A percentile compares a stretch with the other conserved stretches of the same genome.
These are phyloP conservation scores for Saccharomycopsis fibuligera DNA, from an alignment of 805 yeast species.

Conservation along the genomic window DNA sequence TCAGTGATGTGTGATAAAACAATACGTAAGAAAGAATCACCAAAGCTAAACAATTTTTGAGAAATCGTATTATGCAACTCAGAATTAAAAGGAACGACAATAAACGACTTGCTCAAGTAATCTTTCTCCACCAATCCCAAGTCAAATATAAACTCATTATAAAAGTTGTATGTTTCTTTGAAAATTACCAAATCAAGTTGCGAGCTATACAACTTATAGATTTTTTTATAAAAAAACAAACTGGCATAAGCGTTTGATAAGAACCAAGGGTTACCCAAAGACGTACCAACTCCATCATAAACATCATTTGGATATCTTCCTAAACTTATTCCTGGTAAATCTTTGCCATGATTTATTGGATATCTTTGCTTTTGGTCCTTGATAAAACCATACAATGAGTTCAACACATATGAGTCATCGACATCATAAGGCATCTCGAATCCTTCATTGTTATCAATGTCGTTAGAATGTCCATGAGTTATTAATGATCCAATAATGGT, in stretches of 20 bases:
- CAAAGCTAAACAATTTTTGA: constrained; percentile 42
- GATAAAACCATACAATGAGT: constrained; percentile 57
- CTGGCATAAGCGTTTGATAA: constrained; percentile 65
- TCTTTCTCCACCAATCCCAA: constrained; percentile 12
- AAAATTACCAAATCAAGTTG: constrained; percentile 39
- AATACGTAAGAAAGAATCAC: constrained; percentile 61
- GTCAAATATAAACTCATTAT: constrained; percentile 26
- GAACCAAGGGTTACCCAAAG: constrained; percentile 82
- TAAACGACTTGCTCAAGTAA: constrained; percentile 4
- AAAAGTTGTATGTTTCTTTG: constrained; percentile 30
- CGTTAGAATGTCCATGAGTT: constrained; percentile 43
- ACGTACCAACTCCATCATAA: constrained; percentile 55
- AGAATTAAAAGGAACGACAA: constrained; percentile 18
- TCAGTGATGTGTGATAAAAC: constrained; percentile 53
- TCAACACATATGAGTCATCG: constrained; percentile 49
- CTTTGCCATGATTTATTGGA: constrained; percentile 60
- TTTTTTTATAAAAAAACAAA: constrained; percentile 51
- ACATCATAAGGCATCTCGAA: constrained; percentile 56
- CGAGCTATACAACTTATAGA: constrained; percentile 37
- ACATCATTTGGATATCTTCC: constrained; percentile 78
- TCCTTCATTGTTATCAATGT: constrained; percentile 31
- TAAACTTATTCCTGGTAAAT: constrained; percentile 44
- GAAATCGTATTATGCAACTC: constrained; percentile 42
- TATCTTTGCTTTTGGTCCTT: constrained; percentile 67
- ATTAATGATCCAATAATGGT: constrained; percentile 40